phyloP scores from a whole-genome alignment of 1,284 basidiomycete genomes.

The Pholiota adiposa region DNA sequence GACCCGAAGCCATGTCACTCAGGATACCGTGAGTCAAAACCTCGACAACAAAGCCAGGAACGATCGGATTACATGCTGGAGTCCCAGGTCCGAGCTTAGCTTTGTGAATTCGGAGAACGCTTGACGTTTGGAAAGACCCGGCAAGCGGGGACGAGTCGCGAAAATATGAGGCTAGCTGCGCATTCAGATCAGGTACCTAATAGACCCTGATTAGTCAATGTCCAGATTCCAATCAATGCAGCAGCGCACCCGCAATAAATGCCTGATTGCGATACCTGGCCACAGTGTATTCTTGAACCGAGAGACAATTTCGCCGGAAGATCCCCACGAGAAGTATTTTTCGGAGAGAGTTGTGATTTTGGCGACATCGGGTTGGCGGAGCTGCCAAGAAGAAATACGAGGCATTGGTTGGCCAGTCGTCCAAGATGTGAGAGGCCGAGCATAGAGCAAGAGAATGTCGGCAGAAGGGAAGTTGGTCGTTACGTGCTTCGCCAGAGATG shows the following conservation, averaged over 20 bases:
- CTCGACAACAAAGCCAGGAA: too few relatives aligned
- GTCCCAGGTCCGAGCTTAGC: too few relatives aligned
- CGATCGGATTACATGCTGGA: too few relatives aligned
- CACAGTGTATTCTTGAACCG: constrained; percentile 7
- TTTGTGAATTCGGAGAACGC: too few relatives aligned
- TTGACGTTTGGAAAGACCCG: too few relatives aligned
- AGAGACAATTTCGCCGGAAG: background rate
- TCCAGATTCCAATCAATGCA: background rate
- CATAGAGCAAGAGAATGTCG: constrained; percentile 16
- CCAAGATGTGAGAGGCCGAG: constrained; percentile 24
- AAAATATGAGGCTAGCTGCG: background rate
- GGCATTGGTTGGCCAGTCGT: background rate
- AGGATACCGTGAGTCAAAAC: background rate
- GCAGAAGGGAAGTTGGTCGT: constrained; percentile 17
- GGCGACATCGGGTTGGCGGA: constrained; percentile 1
- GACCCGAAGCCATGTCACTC: background rate
- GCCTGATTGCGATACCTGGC: constrained; percentile 9
- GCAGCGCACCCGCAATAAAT: constrained; percentile 7
- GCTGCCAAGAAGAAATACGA: constrained; percentile 3
- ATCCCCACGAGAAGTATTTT: constrained; percentile 18
- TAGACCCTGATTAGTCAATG: too few relatives aligned
- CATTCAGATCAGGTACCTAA: too few relatives aligned
- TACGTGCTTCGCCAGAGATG: constrained; percentile 13
- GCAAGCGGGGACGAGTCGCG: too few relatives aligned
- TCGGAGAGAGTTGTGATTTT: constrained; percentile 9